Evolutionary conservation across 2,329 filamentous ascomycete genomes (phyloP).

Genomic region (Pseudonectria foliicola): DNA sequence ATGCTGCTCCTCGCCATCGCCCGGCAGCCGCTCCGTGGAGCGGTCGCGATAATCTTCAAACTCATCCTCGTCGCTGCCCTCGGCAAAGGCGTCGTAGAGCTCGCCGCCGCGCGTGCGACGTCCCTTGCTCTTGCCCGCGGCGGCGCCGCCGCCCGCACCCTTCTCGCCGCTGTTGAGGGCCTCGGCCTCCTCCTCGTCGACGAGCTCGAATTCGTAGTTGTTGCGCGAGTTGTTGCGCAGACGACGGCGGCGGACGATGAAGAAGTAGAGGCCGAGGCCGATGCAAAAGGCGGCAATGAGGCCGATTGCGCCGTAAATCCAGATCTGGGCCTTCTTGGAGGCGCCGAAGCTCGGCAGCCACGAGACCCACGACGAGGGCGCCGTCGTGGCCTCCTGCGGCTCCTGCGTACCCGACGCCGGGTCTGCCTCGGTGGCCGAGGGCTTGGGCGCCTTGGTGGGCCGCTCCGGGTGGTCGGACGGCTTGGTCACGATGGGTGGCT

Average conservation of each 20-base stretch:
- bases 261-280: constrained; percentile 75
- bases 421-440: constrained; percentile 23
- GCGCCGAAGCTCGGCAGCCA: constrained; percentile 89
- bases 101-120: constrained; percentile 68
- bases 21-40: constrained; percentile 23
- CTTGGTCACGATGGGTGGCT: constrained; percentile 34
- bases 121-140: constrained; percentile 24
- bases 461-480: constrained; percentile 60
- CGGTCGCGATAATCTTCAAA: constrained; percentile 37
- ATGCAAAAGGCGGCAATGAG: constrained; percentile 80
- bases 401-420: constrained; percentile 24
- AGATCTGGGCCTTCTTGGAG: constrained; percentile 78
- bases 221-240: constrained; percentile 68
- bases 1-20: constrained; percentile 38
- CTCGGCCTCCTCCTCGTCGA: constrained; percentile 72
- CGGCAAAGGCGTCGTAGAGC: constrained; percentile 95
- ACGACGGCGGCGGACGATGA: constrained; percentile 68
- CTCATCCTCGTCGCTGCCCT: constrained; percentile 65
- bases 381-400: constrained; percentile 34
- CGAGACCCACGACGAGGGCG: constrained; percentile 69
- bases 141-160: constrained; percentile 29
- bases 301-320: constrained; percentile 84
- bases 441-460: constrained; percentile 43
- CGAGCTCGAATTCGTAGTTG: constrained; percentile 89
- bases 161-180: constrained; percentile 43